A percentile compares a stretch with the other conserved stretches of the same genome.
Conservation (phyloP, 1,284 basidiomycete species). For the Amylostereum areolatum region DNA sequence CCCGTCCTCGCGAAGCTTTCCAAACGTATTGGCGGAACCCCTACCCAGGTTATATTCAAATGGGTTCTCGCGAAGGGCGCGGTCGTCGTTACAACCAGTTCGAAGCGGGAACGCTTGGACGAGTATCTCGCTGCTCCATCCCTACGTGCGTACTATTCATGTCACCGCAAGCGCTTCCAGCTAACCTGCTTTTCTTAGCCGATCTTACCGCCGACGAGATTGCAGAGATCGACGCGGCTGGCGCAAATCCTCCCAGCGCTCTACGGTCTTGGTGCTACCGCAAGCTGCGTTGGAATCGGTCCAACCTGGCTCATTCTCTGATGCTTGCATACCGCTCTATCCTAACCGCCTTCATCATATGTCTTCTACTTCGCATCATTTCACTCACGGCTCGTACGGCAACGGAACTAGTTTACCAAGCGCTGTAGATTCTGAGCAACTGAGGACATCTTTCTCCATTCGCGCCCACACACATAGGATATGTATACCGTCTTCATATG, state of each 20-base stretch:
- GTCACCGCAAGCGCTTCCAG: background rate
- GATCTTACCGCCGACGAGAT: conserved; percentile 12
- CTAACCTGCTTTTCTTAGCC: conserved; percentile 1
- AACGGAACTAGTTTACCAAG: too few species aligned
- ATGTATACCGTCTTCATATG: too few species aligned
- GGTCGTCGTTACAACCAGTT: conserved; percentile 67
- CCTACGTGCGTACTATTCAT: conserved; percentile 28
- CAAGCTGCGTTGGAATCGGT: too few species aligned
- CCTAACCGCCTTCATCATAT: too few species aligned
- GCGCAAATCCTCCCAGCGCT: background rate
- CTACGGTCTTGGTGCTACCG: too few species aligned
- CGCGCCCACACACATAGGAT: too few species aligned
- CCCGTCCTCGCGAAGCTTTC: conserved; percentile 50
- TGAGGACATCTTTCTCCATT: too few species aligned
- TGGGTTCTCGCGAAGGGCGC: conserved; percentile 65
- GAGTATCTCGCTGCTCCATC: conserved; percentile 64
- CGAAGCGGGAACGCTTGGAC: conserved; percentile 53
- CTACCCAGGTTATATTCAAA: conserved; percentile 64
- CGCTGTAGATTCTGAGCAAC: too few species aligned
- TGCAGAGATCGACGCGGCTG: conserved; percentile 7
- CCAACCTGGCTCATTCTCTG: too few species aligned
- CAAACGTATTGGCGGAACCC: conserved; percentile 44
- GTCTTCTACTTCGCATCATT: too few species aligned
- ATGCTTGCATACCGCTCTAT: too few species aligned
- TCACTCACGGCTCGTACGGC: too few species aligned